phyloP scores from a whole-genome alignment of 2,329 filamentous ascomycete species.

The Phaeophleospora eucalypticola region DNA sequence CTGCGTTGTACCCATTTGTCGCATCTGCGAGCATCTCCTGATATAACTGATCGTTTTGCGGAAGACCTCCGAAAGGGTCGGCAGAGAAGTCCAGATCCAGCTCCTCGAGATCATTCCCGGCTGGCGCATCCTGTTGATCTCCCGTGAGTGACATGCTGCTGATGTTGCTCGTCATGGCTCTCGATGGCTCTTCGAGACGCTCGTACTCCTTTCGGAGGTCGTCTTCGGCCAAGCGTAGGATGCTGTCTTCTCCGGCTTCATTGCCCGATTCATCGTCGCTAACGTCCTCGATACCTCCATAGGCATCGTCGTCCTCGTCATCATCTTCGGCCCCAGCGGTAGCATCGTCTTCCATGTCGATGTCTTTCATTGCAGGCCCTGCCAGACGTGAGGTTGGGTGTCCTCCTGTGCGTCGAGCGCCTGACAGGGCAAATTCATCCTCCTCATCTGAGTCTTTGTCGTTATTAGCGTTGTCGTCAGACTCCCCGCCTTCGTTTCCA shows the following conservation, averaged over 20 bases:
- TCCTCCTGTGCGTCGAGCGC: constrained; percentile 16
- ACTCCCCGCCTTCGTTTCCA: constrained; percentile 20
- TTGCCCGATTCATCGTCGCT: constrained; percentile 29
- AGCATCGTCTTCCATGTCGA: constrained; percentile 12
- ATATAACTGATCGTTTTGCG: constrained; percentile 21
- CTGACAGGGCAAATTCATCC: constrained; percentile 32
- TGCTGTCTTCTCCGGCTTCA: constrained; percentile 22
- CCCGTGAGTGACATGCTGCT: constrained; percentile 13
- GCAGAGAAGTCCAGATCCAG: constrained; percentile 23
- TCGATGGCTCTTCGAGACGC: constrained; percentile 22
- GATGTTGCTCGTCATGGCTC: constrained; percentile 23
- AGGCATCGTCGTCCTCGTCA: constrained; percentile 28
- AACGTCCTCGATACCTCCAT: constrained; percentile 29
- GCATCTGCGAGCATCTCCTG: constrained; percentile 28
- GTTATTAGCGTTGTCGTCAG: constrained; percentile 19
- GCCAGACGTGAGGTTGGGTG: constrained; percentile 24
- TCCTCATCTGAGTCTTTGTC: constrained; percentile 21
- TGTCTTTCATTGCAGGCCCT: constrained; percentile 20
- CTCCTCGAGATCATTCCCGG: constrained; percentile 16
- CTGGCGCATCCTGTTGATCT: constrained; percentile 12
- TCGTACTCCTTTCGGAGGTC: constrained; percentile 30
- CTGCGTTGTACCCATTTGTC: constrained; percentile 18
- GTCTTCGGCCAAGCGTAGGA: constrained; percentile 24
- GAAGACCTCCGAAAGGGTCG: constrained; percentile 29
- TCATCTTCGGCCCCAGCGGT: constrained; percentile 13